Conservation (phyloP, 2,329 filamentous ascomycete species). For the Cladosporium colombiae region DNA sequence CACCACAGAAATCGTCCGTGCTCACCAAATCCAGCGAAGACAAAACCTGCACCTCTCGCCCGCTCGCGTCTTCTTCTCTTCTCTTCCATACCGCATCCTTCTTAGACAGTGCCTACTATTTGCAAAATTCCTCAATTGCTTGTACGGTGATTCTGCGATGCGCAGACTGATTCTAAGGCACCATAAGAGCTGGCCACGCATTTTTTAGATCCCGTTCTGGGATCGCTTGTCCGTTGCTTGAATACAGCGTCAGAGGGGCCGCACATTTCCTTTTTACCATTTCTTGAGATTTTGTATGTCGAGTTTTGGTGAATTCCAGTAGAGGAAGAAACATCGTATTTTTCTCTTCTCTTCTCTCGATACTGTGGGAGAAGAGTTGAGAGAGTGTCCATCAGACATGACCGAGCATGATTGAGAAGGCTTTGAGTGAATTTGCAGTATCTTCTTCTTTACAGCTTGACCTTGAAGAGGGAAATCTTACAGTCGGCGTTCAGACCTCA, state of each 20-base stretch:
- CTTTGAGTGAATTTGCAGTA: background rate
- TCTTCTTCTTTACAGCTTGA: too few relatives aligned
- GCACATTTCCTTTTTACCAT: constrained; percentile 1
- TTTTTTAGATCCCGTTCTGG: constrained; percentile 25
- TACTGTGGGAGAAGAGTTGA: background rate
- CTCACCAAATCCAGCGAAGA: background rate
- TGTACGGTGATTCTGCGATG: constrained; percentile 20
- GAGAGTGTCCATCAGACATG: too few relatives aligned
- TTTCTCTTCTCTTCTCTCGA: background rate
- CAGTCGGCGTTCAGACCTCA: too few relatives aligned
- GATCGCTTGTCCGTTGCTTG: constrained; percentile 19
- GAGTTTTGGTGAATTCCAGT: background rate
- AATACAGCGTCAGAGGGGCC: constrained; percentile 24
- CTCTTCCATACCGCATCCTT: constrained; percentile 15
- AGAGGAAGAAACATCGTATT: background rate
- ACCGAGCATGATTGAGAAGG: too few relatives aligned
- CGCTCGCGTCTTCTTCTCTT: background rate
- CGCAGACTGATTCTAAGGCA: constrained; percentile 20
- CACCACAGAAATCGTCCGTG: background rate
- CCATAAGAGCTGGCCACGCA: constrained; percentile 24
- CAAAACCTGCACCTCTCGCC: constrained; percentile 16
- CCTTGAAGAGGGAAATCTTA: too few relatives aligned
- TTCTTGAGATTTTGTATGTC: background rate
- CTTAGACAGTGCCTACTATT: constrained; percentile 21
- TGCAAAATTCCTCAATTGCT: constrained; percentile 18